These are phyloP conservation scores for Cantharellus anzutake DNA, from an alignment of 768 basidiomycete genomes.

Conservation along the genomic window DNA sequence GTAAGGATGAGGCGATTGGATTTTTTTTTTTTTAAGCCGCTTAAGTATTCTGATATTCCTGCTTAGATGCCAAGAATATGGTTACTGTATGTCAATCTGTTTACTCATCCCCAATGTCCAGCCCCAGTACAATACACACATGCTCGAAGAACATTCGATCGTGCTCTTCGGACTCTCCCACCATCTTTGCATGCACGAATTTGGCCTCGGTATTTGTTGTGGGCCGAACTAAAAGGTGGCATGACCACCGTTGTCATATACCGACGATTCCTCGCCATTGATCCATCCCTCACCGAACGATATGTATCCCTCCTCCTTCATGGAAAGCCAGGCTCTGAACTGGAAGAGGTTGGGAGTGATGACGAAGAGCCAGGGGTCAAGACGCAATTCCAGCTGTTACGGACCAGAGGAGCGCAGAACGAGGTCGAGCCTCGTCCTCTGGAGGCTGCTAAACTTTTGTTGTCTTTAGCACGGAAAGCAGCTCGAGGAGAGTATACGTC, in stretches of 20 bases:
- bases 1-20: conserved; percentile 24
- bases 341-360: not conserved
- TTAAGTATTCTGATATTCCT: not conserved
- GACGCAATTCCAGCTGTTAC: not conserved
- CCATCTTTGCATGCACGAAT: conserved; percentile 82
- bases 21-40: not conserved
- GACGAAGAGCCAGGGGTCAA: not conserved
- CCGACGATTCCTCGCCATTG: conserved; percentile 71
- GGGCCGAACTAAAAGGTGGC: conserved; percentile 74
- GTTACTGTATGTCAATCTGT: conserved; percentile 81
- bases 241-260: conserved; percentile 64
- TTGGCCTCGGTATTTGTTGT: conserved; percentile 84
- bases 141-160: conserved; percentile 84
- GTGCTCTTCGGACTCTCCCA: conserved; percentile 80
- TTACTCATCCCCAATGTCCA: conserved; percentile 80
- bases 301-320: conserved; percentile 48
- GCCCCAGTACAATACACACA: conserved; percentile 70
- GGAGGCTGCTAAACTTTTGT: conserved; percentile 80
- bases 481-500: conserved; percentile 65
- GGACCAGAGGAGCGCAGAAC: conserved; percentile 27
- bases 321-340: not conserved
- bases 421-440: conserved; percentile 44
- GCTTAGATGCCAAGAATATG: conserved; percentile 81
- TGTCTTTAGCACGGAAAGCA: conserved; percentile 70
- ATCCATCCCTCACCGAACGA: conserved; percentile 63